A percentile compares a stretch with the other conserved stretches of the same genome.
Evolutionary conservation across 116 monocot species (phyloP).

Genomic region (Phalaenopsis hybrid): DNA sequence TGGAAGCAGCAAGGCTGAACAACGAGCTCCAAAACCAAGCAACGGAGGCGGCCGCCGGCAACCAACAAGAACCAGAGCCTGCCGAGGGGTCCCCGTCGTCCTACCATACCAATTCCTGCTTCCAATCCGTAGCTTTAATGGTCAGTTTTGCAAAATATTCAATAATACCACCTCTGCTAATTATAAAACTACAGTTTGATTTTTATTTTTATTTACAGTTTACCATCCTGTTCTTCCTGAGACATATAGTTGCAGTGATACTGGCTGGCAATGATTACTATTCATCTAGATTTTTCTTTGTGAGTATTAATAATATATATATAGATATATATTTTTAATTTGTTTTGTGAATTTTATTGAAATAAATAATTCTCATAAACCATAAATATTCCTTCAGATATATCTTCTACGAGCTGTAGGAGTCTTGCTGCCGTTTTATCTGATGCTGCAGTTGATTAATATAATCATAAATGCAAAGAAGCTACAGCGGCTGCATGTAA

Average conservation of each 20-base stretch:
- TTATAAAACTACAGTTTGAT: background rate
- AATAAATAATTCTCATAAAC: background rate
- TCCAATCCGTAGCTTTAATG: constrained; percentile 3
- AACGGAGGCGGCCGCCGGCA: background rate
- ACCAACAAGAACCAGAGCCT: background rate
- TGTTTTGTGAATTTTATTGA: background rate
- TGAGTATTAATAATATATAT: background rate
- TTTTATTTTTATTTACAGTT: background rate
- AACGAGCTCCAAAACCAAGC: background rate
- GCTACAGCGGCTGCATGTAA: background rate
- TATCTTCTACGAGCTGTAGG: background rate
- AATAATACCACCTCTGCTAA: background rate
- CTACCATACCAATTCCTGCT: background rate
- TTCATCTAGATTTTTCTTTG: background rate
- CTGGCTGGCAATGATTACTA: background rate
- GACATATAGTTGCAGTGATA: background rate
- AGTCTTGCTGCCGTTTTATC: background rate
- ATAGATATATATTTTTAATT: too few species aligned
- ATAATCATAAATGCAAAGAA: background rate
- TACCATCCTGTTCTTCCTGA: background rate
- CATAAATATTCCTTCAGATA: background rate
- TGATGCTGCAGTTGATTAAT: background rate
- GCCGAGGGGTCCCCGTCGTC: background rate
- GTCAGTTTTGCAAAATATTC: background rate
- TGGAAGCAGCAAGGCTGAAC: constrained; percentile 2